These are phyloP conservation scores for Scleroderma bovista DNA, from an alignment of 768 basidiomycete genomes.

Conservation along the genomic window DNA sequence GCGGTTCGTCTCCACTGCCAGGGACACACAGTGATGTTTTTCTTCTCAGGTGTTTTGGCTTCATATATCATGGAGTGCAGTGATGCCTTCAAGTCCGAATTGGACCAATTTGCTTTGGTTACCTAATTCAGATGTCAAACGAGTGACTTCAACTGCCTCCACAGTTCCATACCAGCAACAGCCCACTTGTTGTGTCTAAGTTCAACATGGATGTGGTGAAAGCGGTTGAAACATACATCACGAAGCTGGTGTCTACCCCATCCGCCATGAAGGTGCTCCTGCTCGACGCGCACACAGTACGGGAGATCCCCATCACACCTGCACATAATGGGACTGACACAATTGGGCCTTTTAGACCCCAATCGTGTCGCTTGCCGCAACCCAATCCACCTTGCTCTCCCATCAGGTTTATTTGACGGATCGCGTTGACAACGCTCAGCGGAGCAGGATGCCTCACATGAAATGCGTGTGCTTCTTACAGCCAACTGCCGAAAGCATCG, in stretches of 20 bases:
- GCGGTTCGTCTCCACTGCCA: no score
- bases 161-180: no score
- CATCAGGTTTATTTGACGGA: slow-evolving; percentile 99
- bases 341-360: slow-evolving; percentile 61
- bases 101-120: no score
- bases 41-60: no score
- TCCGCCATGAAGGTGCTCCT: slow-evolving; percentile 93
- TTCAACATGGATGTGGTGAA: slow-evolving; percentile 86
- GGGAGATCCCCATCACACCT: not conserved
- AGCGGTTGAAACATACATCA: slow-evolving; percentile 90
- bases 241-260: slow-evolving; percentile 81
- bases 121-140: no score
- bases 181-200: not conserved
- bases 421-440: slow-evolving; percentile 88
- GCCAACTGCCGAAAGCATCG: slow-evolving; percentile 74
- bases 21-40: no score
- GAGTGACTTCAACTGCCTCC: no score
- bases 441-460: slow-evolving; percentile 93
- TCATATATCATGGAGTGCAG: no score
- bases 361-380: slow-evolving; percentile 90
- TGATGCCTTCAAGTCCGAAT: no score
- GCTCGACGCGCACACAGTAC: slow-evolving; percentile 89
- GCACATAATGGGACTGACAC: not conserved
- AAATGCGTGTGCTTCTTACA: slow-evolving; percentile 95
- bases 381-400: slow-evolving; percentile 87